Evolutionary conservation across 2,329 filamentous ascomycete genomes (phyloP).

Genomic region (Cryphonectria nitschkei): DNA sequence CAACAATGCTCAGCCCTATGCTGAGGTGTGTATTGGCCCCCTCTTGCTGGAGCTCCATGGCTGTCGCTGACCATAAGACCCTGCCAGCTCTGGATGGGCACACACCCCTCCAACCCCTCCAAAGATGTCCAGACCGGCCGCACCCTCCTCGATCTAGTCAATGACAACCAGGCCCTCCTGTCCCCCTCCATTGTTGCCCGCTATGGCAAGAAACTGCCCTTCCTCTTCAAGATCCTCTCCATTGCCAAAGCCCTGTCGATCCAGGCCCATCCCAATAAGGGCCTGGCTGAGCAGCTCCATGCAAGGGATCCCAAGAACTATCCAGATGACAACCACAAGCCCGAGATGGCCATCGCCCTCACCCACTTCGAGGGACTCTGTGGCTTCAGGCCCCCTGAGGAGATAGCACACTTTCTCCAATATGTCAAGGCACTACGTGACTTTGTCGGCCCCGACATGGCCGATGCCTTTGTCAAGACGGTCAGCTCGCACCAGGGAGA

Average conservation of each 20-base stretch:
- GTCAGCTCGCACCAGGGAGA: slow-evolving; percentile 49
- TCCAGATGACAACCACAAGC: slow-evolving; percentile 99
- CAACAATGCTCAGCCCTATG: slow-evolving; percentile 87
- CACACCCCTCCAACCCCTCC: slow-evolving; percentile 93
- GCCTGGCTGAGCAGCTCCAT: slow-evolving; percentile 87
- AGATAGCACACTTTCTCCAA: slow-evolving; percentile 84
- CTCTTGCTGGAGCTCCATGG: not conserved
- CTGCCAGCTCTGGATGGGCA: slow-evolving; percentile 94
- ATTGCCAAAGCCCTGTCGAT: slow-evolving; percentile 96
- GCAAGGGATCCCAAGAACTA: slow-evolving; percentile 89
- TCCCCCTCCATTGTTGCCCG: slow-evolving; percentile 71
- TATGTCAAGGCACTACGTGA: slow-evolving; percentile 59
- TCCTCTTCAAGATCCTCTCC: slow-evolving; percentile 96
- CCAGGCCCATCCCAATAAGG: slow-evolving; percentile 96
- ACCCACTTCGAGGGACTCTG: slow-evolving; percentile 96
- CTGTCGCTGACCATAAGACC: slow-evolving; percentile 22
- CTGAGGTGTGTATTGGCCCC: slow-evolving; percentile 67
- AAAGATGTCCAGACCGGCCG: slow-evolving; percentile 84
- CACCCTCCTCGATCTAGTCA: slow-evolving; percentile 82
- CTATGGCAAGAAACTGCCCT: slow-evolving; percentile 84
- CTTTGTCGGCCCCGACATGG: slow-evolving; percentile 68
- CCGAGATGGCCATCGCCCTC: slow-evolving; percentile 98
- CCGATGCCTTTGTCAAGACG: slow-evolving; percentile 59
- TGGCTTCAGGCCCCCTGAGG: slow-evolving; percentile 84
- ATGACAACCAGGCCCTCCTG: slow-evolving; percentile 84